Percentiles rank a stretch among this genome's conserved stretches.
Conservation (phyloP, 306 rosid genomes). For the Castanea sativa region DNA sequence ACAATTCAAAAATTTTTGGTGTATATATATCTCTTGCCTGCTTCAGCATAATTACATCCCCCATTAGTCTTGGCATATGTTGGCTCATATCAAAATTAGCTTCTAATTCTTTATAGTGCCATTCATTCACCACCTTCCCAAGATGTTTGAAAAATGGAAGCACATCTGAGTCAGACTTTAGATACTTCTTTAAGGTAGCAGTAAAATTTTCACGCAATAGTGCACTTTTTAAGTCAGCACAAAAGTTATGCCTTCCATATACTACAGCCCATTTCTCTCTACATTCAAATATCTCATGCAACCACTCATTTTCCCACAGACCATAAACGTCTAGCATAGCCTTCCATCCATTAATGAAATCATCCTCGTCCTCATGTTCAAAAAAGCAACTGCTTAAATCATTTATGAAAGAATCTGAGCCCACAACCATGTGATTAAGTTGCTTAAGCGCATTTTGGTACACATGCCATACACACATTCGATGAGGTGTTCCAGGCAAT, state of each 20-base stretch:
- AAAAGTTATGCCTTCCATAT: slow-evolving; percentile 40
- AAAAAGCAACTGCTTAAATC: slow-evolving; percentile 51
- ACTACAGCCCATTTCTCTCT: slow-evolving; percentile 55
- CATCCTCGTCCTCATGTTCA: slow-evolving; percentile 50
- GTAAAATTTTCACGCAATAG: slow-evolving; percentile 35
- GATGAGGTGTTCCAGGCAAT: slow-evolving; percentile 35
- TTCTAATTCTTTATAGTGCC: slow-evolving; percentile 60
- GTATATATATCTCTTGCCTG: slow-evolving; percentile 56
- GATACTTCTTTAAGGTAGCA: slow-evolving; percentile 42
- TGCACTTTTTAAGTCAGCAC: slow-evolving; percentile 43
- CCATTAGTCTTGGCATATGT: slow-evolving; percentile 48
- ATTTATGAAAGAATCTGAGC: slow-evolving; percentile 34
- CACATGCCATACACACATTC: slow-evolving; percentile 51
- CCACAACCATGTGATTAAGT: slow-evolving; percentile 28
- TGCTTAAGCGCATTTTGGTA: slow-evolving; percentile 49
- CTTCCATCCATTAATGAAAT: slow-evolving; percentile 56
- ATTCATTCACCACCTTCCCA: slow-evolving; percentile 42
- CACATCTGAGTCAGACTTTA: slow-evolving; percentile 37
- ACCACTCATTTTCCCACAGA: slow-evolving; percentile 52
- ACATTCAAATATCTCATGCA: slow-evolving; percentile 35
- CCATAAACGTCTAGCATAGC: slow-evolving; percentile 37
- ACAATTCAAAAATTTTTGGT: slow-evolving; percentile 44
- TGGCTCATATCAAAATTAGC: slow-evolving; percentile 49
- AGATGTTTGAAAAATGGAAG: slow-evolving; percentile 48
- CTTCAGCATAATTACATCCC: slow-evolving; percentile 48